phyloP scores from a whole-genome alignment of 2,329 filamentous ascomycete species.

The Sclerotinia minor region DNA sequence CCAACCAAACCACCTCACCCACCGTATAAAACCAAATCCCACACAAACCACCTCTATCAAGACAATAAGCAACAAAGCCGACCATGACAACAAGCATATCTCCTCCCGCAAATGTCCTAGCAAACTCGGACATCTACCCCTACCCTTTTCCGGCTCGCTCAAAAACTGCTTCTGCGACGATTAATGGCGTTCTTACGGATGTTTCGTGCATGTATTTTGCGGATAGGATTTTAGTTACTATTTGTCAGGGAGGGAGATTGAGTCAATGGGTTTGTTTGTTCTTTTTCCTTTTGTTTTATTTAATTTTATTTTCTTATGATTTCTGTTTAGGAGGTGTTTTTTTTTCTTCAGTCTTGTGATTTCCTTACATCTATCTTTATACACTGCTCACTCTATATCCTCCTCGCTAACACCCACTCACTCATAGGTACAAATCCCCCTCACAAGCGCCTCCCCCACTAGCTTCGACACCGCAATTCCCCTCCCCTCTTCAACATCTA shows the following conservation, averaged over 20 bases:
- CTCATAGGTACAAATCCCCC: constrained; percentile 71
- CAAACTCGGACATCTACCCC: constrained; percentile 26
- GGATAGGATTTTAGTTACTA: constrained; percentile 87
- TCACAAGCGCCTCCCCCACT: constrained; percentile 66
- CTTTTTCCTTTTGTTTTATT: neutral
- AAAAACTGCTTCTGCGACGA: constrained; percentile 53
- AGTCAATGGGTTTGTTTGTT: constrained; percentile 76
- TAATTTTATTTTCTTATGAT: no score
- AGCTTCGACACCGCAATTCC: constrained; percentile 53
- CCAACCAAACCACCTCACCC: neutral
- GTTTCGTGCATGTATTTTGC: constrained; percentile 73
- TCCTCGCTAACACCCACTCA: neutral
- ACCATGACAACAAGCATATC: neutral
- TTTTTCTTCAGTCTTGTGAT: neutral
- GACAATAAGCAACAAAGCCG: neutral
- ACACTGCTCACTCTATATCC: neutral
- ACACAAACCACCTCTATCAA: neutral
- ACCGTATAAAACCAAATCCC: no score
- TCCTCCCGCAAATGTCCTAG: neutral
- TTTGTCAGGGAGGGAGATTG: constrained; percentile 80
- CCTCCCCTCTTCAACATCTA: constrained; percentile 25
- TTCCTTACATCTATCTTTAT: neutral
- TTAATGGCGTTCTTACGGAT: constrained; percentile 71
- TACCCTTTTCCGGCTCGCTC: constrained; percentile 37
- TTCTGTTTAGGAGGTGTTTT: no score